Percentiles rank a stretch among this genome's conserved stretches.
These are phyloP conservation scores for Sarocladium oryzae DNA, from an alignment of 2,329 filamentous ascomycete genomes.

Conservation along the genomic window DNA sequence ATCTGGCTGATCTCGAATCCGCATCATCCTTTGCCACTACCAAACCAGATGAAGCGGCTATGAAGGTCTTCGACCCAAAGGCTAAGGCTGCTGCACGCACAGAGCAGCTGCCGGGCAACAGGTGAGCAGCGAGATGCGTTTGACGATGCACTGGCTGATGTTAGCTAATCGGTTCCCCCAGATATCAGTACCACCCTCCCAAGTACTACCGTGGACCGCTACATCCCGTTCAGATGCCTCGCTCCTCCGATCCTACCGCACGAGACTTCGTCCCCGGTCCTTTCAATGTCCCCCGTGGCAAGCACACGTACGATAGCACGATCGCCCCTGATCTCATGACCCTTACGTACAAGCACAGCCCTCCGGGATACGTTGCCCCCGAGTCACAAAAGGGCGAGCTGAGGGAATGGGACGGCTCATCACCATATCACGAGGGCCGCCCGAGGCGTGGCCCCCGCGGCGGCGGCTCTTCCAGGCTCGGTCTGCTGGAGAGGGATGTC, in stretches of 20 bases:
- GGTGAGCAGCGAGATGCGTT: constrained; percentile 26
- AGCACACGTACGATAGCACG: constrained; percentile 85
- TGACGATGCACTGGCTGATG: not conserved
- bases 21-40: constrained; percentile 42
- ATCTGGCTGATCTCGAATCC: constrained; percentile 43
- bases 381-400: constrained; percentile 55
- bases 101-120: constrained; percentile 37
- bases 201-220: constrained; percentile 92
- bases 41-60: constrained; percentile 28
- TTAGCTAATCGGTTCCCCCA: constrained; percentile 30
- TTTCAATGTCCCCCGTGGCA: constrained; percentile 78
- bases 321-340: constrained; percentile 84
- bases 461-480: constrained; percentile 54
- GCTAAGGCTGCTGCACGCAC: constrained; percentile 29
- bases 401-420: constrained; percentile 80
- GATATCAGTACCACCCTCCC: constrained; percentile 91
- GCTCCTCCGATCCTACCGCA: constrained; percentile 77
- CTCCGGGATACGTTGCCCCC: constrained; percentile 61
- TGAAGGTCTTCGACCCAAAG: constrained; percentile 34
- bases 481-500: constrained; percentile 65
- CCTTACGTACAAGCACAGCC: constrained; percentile 78
- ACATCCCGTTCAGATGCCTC: constrained; percentile 87
- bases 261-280: constrained; percentile 86
- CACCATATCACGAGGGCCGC: constrained; percentile 90
- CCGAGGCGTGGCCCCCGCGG: constrained; percentile 80